Evolutionary conservation across 441 rosid species (phyloP).

Genomic region (Croton laevigatus): DNA sequence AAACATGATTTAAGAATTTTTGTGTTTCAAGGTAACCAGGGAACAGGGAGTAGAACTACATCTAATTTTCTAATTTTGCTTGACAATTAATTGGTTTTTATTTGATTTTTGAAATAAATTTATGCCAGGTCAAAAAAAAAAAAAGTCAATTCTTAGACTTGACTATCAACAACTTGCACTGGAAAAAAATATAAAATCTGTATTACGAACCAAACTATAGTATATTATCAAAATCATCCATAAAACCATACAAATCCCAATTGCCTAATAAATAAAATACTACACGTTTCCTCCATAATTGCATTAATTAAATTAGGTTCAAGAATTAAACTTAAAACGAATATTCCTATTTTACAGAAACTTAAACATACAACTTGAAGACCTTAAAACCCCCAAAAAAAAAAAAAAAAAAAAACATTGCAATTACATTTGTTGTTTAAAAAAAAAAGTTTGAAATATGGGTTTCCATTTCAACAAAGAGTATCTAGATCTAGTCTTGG

Average conservation of each 20-base stretch:
- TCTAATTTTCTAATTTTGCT: too few species aligned
- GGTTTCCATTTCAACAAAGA: slow-evolving; percentile 27
- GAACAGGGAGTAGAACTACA: too few species aligned
- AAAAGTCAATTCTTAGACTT: too few species aligned
- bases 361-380: background rate
- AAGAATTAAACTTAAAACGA: background rate
- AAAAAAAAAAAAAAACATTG: background rate
- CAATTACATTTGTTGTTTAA: background rate
- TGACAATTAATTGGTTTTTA: too few species aligned
- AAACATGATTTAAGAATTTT: too few species aligned
- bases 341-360: background rate
- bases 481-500: slow-evolving; percentile 30
- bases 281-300: background rate
- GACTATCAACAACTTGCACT: too few species aligned
- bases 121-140: too few species aligned
- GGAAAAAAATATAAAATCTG: too few species aligned
- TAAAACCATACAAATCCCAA: background rate
- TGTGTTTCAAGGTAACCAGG: too few species aligned
- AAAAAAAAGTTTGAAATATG: slow-evolving; percentile 6
- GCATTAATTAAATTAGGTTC: background rate
- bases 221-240: background rate
- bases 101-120: too few species aligned
- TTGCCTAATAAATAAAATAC: background rate
- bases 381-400: background rate
- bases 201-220: too few species aligned